phyloP scores from a whole-genome alignment of 2,329 filamentous ascomycete species.

The Grosmannia clavigera region DNA sequence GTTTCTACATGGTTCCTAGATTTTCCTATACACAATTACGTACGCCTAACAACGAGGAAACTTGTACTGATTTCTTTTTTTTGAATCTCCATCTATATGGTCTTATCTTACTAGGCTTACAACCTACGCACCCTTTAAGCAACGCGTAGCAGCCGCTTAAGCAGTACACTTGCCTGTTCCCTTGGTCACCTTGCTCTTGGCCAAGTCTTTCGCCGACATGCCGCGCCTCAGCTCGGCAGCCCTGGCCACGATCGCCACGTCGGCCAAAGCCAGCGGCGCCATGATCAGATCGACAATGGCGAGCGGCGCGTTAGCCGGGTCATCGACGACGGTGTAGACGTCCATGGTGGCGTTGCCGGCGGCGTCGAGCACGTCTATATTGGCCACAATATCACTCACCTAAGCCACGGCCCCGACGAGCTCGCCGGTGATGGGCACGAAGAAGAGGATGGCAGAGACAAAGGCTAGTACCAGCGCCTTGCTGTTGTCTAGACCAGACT shows the following conservation, averaged over 20 bases:
- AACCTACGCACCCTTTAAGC: too few relatives aligned
- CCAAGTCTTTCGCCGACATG: constrained; percentile 1
- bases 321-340: constrained; percentile 11
- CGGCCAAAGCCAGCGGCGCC: constrained; percentile 10
- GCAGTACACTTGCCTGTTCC: neutral
- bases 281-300: constrained; percentile 11
- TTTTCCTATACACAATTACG: too few relatives aligned
- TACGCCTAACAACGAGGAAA: too few relatives aligned
- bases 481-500: neutral
- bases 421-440: constrained; percentile 15
- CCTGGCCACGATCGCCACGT: constrained; percentile 4
- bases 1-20: too few relatives aligned
- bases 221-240: constrained; percentile 1
- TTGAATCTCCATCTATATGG: too few relatives aligned
- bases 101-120: too few relatives aligned
- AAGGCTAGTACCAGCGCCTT: constrained; percentile 18
- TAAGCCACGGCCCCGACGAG: neutral
- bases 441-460: constrained; percentile 17
- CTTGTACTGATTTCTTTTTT: too few relatives aligned
- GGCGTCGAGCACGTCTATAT: neutral
- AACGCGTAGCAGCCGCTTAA: neutral
- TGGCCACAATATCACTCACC: constrained; percentile 1
- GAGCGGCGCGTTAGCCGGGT: constrained; percentile 8
- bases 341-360: constrained; percentile 7
- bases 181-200: neutral